phyloP scores from a whole-genome alignment of 2,329 filamentous ascomycete species.

The Cladosporium sp. region DNA sequence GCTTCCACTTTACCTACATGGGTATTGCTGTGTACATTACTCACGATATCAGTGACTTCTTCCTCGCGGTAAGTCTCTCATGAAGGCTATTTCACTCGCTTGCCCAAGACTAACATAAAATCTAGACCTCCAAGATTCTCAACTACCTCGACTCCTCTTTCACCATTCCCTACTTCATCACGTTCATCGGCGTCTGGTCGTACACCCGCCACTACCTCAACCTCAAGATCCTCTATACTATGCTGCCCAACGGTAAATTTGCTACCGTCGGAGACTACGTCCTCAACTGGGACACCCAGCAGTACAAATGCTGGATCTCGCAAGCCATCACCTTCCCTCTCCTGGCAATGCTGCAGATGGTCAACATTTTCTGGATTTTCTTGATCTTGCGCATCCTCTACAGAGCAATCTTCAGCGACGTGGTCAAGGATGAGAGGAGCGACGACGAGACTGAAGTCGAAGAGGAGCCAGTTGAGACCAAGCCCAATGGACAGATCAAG shows the following conservation, averaged over 20 bases:
- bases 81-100: not conserved
- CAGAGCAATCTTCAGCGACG: slow-evolving; percentile 60
- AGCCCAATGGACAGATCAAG: slow-evolving; percentile 10
- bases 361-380: slow-evolving; percentile 80
- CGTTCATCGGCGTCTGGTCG: slow-evolving; percentile 80
- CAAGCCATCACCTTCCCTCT: slow-evolving; percentile 65
- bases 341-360: slow-evolving; percentile 63
- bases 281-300: slow-evolving; percentile 69
- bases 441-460: slow-evolving; percentile 59
- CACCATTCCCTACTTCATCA: slow-evolving; percentile 76
- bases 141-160: slow-evolving; percentile 82
- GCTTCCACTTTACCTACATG: slow-evolving; percentile 96
- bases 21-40: slow-evolving; percentile 90
- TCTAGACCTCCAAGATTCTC: slow-evolving; percentile 78
- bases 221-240: slow-evolving; percentile 68
- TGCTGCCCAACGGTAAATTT: slow-evolving; percentile 64
- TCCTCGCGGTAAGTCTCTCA: slow-evolving; percentile 69
- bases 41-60: slow-evolving; percentile 92
- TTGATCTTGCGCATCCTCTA: slow-evolving; percentile 72
- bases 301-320: slow-evolving; percentile 71
- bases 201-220: slow-evolving; percentile 87
- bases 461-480: slow-evolving; percentile 4
- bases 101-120: not conserved
- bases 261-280: slow-evolving; percentile 69
- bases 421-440: slow-evolving; percentile 66